Conservation (phyloP, 2,329 filamentous ascomycete species). For the Lachnellula suecica region DNA sequence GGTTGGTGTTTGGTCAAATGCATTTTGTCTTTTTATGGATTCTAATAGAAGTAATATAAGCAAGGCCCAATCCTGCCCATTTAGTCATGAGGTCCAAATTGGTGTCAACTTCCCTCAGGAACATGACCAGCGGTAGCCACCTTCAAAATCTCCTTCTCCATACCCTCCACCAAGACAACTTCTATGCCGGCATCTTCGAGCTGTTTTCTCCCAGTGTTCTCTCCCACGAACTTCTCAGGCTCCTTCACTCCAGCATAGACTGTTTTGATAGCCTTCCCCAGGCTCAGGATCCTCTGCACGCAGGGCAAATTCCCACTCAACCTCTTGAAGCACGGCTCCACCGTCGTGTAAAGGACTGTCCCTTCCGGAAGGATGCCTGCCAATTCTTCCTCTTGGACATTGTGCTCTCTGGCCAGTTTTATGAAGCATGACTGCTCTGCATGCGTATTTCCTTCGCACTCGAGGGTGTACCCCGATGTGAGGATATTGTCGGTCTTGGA, state of each 20-base stretch:
- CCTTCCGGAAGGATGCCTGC: constrained; percentile 49
- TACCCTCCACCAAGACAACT: constrained; percentile 69
- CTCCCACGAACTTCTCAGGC: constrained; percentile 83
- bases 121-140: constrained; percentile 82
- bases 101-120: background rate
- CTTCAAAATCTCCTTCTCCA: constrained; percentile 77
- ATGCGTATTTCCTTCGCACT: constrained; percentile 90
- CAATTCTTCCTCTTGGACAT: constrained; percentile 54
- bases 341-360: constrained; percentile 79
- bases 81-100: no score
- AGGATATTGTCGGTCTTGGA: constrained; percentile 58
- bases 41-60: no score
- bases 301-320: constrained; percentile 76
- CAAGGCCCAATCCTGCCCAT: no score
- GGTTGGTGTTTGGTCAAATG: background rate
- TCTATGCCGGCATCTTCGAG: constrained; percentile 72
- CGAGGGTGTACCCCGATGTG: constrained; percentile 85
- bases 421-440: constrained; percentile 90
- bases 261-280: constrained; percentile 56
- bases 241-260: constrained; percentile 89
- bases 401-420: constrained; percentile 60
- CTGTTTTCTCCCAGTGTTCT: constrained; percentile 72
- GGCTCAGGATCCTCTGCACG: constrained; percentile 72
- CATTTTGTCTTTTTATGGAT: no score
- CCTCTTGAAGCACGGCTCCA: constrained; percentile 79